Evolutionary conservation across 2,329 filamentous ascomycete species (phyloP), one percentile per base, ranked within the genome.

Genomic region (Curvularia hawaiiensis): DNA sequence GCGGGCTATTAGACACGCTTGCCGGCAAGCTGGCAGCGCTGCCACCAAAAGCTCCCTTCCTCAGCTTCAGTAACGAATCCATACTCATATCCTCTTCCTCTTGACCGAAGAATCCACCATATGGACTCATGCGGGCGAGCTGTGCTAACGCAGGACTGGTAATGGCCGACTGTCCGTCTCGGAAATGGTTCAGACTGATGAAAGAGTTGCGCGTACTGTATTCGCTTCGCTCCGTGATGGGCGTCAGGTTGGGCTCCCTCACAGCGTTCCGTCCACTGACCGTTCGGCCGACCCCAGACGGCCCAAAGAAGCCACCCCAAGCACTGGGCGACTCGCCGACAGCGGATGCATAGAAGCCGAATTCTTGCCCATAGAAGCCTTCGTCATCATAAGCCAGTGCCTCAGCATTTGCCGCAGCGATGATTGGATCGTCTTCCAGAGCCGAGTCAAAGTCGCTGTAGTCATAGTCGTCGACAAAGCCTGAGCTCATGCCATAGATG

Each of bases 171-270:
- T 78, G 40, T 79, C 85, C 56, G 81, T 85, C 58, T 11, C 77
- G 72, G 58, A 78, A 77, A 52, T 79, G 78, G 24, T 86, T 85
- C 60, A 94, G 79, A 57, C 89, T 91, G 79, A 96, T 90, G 57
- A 96, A 86, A 0, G 91, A 96, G 73, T 97, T 98, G 44, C 95
- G 87, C 58, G 96, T 97, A 41, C 92, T 97, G 80, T 96, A 97
- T 77, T 99, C 95, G 58, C 91, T 96, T 12, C 93, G 86, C 75
- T 98, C 95, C 0, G 94, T 98, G 67, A 99, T 98, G 6, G 95
- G 95, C 1, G 95, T 98, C 47, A 99, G 80, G 68, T 95, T 97
- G 1, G 95, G 94, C 73, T 97, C 94, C 40, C 90, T 86, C 20
- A 90, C 71, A 4, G 73, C 75, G 56, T 77, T 76, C 24, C 75